Evolutionary conservation across 306 rosid species (phyloP).

Genomic region (Ceratonia siliqua): DNA sequence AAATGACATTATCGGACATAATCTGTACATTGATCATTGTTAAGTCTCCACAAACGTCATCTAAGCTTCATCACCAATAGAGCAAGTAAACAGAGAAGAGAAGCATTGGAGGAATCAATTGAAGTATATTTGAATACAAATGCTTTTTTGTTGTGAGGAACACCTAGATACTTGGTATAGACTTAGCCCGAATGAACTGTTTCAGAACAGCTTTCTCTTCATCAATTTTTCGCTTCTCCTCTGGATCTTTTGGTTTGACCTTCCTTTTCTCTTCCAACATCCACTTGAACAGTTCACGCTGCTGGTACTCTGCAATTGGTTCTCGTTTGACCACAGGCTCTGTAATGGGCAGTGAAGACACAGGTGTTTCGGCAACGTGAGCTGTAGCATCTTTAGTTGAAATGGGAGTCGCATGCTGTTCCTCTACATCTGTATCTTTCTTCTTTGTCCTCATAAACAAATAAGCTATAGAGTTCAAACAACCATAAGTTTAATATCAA

Average conservation of each 20-base stretch:
- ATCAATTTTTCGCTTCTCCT: slow-evolving; percentile 74
- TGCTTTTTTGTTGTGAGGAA: background rate
- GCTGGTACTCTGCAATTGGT: slow-evolving; percentile 76
- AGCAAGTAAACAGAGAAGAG: background rate
- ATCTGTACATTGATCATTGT: background rate
- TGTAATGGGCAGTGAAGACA: slow-evolving; percentile 35
- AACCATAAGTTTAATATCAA: slow-evolving; percentile 38
- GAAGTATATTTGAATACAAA: background rate
- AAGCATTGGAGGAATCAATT: background rate
- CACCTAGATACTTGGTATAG: slow-evolving; percentile 61
- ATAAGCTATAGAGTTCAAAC: slow-evolving; percentile 62
- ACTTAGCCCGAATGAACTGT: slow-evolving; percentile 70
- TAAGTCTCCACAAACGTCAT: background rate
- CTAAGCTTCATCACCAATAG: background rate
- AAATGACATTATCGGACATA: slow-evolving; percentile 32
- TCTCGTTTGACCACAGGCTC: slow-evolving; percentile 54
- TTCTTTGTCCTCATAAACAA: slow-evolving; percentile 68
- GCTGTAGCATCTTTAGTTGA: slow-evolving; percentile 48
- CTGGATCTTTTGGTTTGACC: slow-evolving; percentile 65
- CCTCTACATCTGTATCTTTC: slow-evolving; percentile 56
- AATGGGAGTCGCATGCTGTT: slow-evolving; percentile 38
- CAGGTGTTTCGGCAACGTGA: slow-evolving; percentile 41
- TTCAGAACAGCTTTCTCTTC: slow-evolving; percentile 93
- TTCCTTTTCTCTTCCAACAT: slow-evolving; percentile 92
- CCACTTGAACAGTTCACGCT: slow-evolving; percentile 82